Base-by-base conservation (phyloP, 345 rosid genomes). In the Excoecaria agallocha region DNA sequence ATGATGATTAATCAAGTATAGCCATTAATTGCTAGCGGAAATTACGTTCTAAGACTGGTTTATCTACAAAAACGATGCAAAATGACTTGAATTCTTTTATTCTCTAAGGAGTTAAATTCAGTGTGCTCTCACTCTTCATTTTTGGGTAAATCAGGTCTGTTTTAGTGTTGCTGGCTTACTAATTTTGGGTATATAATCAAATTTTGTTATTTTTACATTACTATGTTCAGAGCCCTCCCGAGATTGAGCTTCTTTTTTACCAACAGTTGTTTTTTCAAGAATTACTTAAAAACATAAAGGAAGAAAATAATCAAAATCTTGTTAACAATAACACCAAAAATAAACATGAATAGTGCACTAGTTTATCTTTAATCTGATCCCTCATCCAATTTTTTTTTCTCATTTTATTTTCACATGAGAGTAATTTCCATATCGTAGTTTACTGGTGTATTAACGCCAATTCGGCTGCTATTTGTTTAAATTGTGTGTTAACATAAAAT, bases 81-180 rank as follows among this genome's bases (percentile, higher is more conserved):
- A 10, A 43, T 8, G 8, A 43, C 48, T 43, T 43, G 48, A 43
- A 43, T 43, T 4, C 48, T 43, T 8, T 43, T 10, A 43, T 43
- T 6, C 48, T 43, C 10, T 43, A 43, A 43, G 48, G 8, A 6
- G 10, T 55, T 55, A 17, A 17, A 54, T n/a, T 54, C 22, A 54
- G 17, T 19, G 2, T 16, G 59, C 3, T 55, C n/a, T 55, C 59
- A 94, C 69, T 96, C 92, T n/a, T n/a, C n/a, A n/a, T n/a, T n/a
- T n/a, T n/a, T n/a, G n/a, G n/a, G n/a, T n/a, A n/a, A n/a, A n/a
- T n/a, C n/a, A n/a, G n/a, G n/a, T n/a, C n/a, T n/a, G n/a, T n/a
- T 35, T 7, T 35, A 61, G 11, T 62, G 39, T 24, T 9, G 20
- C 25, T 10, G 45, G 41, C 45, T 61, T 37, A 61, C 9, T 61